Percentiles rank a stretch among this genome's conserved stretches.
phyloP scores from a whole-genome alignment of 163 green algal genomes.

The Smithsoniella earleae region DNA sequence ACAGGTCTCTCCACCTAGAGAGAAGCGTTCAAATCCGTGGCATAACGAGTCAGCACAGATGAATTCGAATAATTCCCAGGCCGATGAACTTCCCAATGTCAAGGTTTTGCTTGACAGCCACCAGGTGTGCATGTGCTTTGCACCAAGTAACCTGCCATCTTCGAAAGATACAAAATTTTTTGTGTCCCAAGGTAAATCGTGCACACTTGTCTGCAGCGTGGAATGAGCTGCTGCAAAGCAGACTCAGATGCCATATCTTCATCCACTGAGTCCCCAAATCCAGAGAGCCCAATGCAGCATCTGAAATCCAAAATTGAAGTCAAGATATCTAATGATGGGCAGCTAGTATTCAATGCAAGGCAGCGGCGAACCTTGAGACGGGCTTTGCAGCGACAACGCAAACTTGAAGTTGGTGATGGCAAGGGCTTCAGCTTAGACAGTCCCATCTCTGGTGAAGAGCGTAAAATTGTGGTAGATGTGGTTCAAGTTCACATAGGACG shows the following conservation, averaged over 20 bases:
- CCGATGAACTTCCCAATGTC: too few species aligned
- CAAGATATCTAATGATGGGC: conserved; percentile 21
- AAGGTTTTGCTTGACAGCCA: background rate
- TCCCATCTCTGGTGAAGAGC: background rate
- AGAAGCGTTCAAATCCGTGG: background rate
- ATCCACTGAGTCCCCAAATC: conserved; percentile 16
- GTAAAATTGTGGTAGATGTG: conserved; percentile 1
- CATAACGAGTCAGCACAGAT: background rate
- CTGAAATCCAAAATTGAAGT: conserved; percentile 17
- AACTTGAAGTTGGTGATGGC: background rate
- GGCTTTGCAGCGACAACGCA: conserved; percentile 1
- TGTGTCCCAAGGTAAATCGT: background rate
- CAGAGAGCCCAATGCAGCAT: conserved; percentile 3
- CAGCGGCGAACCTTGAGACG: conserved; percentile 15
- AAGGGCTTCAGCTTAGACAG: background rate
- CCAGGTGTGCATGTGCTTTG: background rate
- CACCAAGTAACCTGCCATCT: background rate
- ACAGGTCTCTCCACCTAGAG: too few species aligned
- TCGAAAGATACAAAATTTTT: background rate
- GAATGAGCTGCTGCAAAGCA: background rate
- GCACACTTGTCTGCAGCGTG: background rate
- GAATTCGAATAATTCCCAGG: too few species aligned
- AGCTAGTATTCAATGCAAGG: conserved; percentile 27
- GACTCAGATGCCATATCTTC: background rate
- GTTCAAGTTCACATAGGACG: conserved; percentile 20